Conservation (phyloP, 2,329 filamentous ascomycete species). For the Basipetospora chlamydospora region DNA sequence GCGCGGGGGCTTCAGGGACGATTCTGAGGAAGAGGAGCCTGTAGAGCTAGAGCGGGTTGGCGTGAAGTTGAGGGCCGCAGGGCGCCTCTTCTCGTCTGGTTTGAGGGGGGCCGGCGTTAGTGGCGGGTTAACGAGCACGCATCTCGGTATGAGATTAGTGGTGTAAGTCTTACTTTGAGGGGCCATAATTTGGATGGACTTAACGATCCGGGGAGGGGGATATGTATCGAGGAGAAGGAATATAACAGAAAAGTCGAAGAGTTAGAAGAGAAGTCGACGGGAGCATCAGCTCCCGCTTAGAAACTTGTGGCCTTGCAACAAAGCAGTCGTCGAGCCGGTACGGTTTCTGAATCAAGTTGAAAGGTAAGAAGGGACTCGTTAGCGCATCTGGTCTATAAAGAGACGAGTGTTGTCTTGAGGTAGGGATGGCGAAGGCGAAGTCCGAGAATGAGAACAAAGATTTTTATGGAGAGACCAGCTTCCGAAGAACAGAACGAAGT, state of each 20-base stretch:
- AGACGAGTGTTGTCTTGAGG: slow-evolving; percentile 3
- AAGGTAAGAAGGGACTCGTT: neutral
- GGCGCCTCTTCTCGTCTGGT: slow-evolving; percentile 40
- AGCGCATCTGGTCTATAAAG: neutral
- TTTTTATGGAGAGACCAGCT: slow-evolving; percentile 39
- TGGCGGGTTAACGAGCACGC: neutral
- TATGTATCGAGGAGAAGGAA: neutral
- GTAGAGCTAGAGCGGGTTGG: slow-evolving; percentile 33
- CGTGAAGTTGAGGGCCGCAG: slow-evolving; percentile 38
- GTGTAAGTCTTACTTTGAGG: slow-evolving; percentile 28
- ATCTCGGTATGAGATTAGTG: slow-evolving; percentile 9
- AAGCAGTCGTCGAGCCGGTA: too few relatives aligned
- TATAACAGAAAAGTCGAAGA: neutral
- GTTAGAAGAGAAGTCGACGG: slow-evolving; percentile 2
- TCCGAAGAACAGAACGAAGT: slow-evolving; percentile 28
- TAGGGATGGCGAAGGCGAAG: slow-evolving; percentile 1
- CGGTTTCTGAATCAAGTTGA: neutral
- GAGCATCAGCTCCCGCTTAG: neutral
- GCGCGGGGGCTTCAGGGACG: slow-evolving; percentile 51
- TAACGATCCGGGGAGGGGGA: neutral
- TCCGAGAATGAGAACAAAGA: slow-evolving; percentile 11
- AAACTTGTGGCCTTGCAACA: neutral
- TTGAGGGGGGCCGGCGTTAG: slow-evolving; percentile 13
- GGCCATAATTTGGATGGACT: slow-evolving; percentile 15
- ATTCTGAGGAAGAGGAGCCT: slow-evolving; percentile 35